phyloP scores from a whole-genome alignment of 495 filamentous ascomycete genomes.

The Penicillium nucicola region DNA sequence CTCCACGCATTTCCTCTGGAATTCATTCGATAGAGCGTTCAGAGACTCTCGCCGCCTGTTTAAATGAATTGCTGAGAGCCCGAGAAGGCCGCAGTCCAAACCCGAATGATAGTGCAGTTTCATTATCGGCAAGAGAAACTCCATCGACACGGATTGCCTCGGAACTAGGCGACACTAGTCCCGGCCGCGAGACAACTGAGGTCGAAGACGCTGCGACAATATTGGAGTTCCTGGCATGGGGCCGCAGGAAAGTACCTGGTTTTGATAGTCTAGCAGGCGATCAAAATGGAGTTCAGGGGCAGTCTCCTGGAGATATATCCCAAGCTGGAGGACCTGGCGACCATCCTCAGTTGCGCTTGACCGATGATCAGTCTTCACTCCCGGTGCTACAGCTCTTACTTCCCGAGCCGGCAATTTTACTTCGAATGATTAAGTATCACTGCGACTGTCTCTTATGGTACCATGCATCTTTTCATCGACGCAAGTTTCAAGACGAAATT shows the following conservation, averaged over 20 bases:
- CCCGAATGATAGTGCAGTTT: too few relatives aligned
- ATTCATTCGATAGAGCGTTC: too few relatives aligned
- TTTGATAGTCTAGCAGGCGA: constrained; percentile 21
- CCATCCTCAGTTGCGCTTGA: background rate
- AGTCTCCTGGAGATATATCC: constrained; percentile 20
- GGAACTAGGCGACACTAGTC: too few relatives aligned
- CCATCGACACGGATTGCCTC: too few relatives aligned
- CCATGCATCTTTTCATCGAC: constrained; percentile 35
- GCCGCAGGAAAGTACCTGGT: constrained; percentile 33
- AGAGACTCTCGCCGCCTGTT: too few relatives aligned
- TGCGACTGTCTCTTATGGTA: constrained; percentile 37
- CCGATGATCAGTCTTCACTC: background rate
- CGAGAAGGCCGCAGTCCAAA: too few relatives aligned
- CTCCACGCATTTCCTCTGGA: too few relatives aligned
- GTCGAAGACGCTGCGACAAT: constrained; percentile 41
- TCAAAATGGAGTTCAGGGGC: constrained; percentile 16
- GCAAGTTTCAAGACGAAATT: constrained; percentile 24
- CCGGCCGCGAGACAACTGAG: constrained; percentile 8
- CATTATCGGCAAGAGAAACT: too few relatives aligned
- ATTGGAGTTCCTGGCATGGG: constrained; percentile 44
- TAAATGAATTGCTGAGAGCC: too few relatives aligned
- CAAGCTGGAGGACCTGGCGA: constrained; percentile 15
- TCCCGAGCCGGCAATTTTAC: constrained; percentile 27
- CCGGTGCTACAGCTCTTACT: constrained; percentile 31
- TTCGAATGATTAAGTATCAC: constrained; percentile 36